Percentiles rank a stretch among this genome's conserved stretches.
Conservation (phyloP, 805 yeast species). For the Candida wancherniae region DNA sequence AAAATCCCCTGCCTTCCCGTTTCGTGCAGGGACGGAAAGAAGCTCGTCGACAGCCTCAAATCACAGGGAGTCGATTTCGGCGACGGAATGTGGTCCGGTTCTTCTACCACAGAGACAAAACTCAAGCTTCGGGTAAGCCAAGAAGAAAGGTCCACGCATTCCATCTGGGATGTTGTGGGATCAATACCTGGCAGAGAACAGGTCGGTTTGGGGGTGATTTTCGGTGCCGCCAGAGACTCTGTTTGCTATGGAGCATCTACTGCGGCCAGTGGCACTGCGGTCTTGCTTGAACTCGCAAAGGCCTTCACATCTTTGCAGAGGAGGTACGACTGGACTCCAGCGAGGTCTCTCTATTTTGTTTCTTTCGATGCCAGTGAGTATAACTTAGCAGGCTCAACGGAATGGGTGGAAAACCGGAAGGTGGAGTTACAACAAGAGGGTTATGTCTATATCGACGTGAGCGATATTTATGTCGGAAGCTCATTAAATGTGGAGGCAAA, state of each 20-base stretch:
- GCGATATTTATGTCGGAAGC: conserved; percentile 56
- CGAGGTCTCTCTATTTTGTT: conserved; percentile 74
- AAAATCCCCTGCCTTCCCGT: conserved; percentile 74
- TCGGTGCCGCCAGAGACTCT: conserved; percentile 83
- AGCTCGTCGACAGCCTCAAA: conserved; percentile 29
- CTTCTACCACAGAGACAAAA: conserved; percentile 11
- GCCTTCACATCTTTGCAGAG: conserved; percentile 60
- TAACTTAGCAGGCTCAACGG: conserved; percentile 81
- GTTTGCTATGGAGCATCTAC: conserved; percentile 68
- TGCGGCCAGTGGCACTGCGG: conserved; percentile 70
- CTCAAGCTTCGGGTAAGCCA: conserved; percentile 32
- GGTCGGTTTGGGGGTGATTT: conserved; percentile 60
- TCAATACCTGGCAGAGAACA: conserved; percentile 79
- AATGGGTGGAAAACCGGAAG: conserved; percentile 59
- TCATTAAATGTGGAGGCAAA: conserved; percentile 54
- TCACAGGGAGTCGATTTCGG: conserved; percentile 25
- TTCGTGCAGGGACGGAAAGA: conserved; percentile 63
- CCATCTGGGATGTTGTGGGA: conserved; percentile 75
- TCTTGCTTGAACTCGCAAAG: conserved; percentile 66
- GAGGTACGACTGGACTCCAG: conserved; percentile 72
- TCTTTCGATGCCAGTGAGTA: conserved; percentile 82
- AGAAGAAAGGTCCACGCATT: conserved; percentile 50
- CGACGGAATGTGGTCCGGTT: conserved; percentile 26
- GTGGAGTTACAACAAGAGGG: conserved; percentile 55
- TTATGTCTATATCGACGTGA: conserved; percentile 67